Evolutionary conservation across 179 eudicot species (phyloP).

Genomic region (Beta lomatogona): DNA sequence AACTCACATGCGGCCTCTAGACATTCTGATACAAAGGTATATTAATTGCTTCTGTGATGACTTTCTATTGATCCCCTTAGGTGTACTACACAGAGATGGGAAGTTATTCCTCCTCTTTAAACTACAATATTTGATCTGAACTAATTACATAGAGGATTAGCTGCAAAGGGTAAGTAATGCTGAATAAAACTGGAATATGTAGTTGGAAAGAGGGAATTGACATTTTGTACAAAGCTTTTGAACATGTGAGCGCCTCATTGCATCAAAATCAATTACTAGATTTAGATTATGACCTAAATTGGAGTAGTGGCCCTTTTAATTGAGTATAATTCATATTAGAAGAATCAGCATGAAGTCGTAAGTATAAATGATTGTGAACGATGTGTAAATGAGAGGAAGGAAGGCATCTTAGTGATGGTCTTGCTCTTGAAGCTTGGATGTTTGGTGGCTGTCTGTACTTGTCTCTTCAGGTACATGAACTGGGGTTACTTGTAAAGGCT

Average conservation of each 20-base stretch:
- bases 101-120: neutral
- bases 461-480: neutral
- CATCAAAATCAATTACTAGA: neutral
- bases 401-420: neutral
- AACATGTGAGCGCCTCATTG: neutral
- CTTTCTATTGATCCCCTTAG: neutral
- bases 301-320: neutral
- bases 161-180: neutral
- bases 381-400: neutral
- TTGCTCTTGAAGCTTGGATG: neutral
- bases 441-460: too few species aligned
- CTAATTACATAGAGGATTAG: neutral
- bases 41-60: conserved; percentile 3
- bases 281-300: neutral
- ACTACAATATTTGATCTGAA: neutral
- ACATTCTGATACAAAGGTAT: conserved; percentile 67
- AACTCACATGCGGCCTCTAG: conserved; percentile 57
- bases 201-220: neutral
- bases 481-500: neutral
- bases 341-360: neutral
- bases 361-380: neutral
- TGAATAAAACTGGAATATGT: neutral
- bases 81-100: neutral
- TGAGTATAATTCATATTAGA: neutral
- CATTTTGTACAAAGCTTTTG: neutral